Conservation (phyloP, 441 rosid species). For the Daphne laureola region DNA sequence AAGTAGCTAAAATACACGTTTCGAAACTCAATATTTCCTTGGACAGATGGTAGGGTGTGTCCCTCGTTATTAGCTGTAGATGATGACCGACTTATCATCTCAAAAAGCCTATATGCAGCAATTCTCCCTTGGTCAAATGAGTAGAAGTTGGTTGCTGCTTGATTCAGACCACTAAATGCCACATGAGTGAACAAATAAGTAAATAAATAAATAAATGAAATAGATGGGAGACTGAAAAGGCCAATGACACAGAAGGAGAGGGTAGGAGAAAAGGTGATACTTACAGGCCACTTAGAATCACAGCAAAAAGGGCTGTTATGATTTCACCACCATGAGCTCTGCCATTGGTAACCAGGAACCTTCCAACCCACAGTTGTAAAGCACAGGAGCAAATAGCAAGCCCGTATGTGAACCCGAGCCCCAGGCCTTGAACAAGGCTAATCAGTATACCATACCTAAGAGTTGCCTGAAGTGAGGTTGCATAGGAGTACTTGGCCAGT, state of each 20-base stretch:
- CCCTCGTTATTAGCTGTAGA: conserved; percentile 74
- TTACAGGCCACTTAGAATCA: conserved; percentile 99
- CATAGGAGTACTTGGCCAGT: conserved; percentile 95
- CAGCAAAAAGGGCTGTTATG: conserved; percentile 84
- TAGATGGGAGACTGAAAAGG: conserved; percentile 1
- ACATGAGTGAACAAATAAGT: conserved; percentile 19
- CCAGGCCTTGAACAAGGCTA: conserved; percentile 99
- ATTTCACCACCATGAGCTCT: conserved; percentile 95
- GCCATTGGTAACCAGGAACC: conserved; percentile 51
- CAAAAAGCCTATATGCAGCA: conserved; percentile 96
- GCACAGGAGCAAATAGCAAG: conserved; percentile 99
- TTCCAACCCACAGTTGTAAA: conserved; percentile 96
- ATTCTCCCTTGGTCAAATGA: conserved; percentile 98
- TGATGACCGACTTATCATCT: conserved; percentile 95
- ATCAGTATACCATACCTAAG: conserved; percentile 91
- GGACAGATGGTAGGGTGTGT: conserved; percentile 41
- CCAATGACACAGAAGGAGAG: not conserved
- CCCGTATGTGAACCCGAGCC: conserved; percentile 99
- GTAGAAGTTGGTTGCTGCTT: conserved; percentile 97
- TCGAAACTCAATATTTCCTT: conserved; percentile 95
- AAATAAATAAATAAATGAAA: conserved; percentile 8
- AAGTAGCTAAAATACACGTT: conserved; percentile 97
- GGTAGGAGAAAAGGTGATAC: conserved; percentile 26
- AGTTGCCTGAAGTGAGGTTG: conserved; percentile 97
- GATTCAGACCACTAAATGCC: conserved; percentile 78